phyloP scores from a whole-genome alignment of 2,329 filamentous ascomycete genomes.

The Cercospora zeae-maydis region DNA sequence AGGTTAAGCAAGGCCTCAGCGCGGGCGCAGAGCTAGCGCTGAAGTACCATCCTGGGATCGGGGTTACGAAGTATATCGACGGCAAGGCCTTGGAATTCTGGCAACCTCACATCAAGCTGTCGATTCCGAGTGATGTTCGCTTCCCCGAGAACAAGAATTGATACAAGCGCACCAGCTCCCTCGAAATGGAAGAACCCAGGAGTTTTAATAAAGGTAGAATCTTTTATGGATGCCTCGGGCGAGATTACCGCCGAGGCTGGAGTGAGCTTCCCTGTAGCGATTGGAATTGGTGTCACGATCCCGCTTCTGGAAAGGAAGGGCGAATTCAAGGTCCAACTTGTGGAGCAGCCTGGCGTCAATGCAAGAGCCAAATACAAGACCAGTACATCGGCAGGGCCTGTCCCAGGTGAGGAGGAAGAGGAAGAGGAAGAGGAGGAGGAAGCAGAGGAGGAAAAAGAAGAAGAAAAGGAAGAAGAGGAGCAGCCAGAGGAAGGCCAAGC shows the following conservation, averaged over 20 bases:
- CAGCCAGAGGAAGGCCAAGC: neutral
- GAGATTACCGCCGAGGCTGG: neutral
- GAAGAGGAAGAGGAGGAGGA: neutral
- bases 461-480: neutral
- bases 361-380: neutral
- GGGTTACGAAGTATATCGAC: neutral
- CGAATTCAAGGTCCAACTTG: neutral
- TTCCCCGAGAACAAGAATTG: neutral
- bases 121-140: neutral
- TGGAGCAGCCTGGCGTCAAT: neutral
- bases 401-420: neutral
- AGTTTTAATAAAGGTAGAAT: neutral
- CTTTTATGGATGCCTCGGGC: neutral
- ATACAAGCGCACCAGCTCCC: neutral
- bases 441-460: neutral
- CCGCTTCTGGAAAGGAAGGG: neutral
- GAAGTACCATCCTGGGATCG: neutral
- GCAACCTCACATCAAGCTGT: neutral
- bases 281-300: neutral
- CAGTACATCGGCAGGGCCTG: neutral
- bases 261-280: neutral
- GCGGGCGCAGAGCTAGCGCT: neutral
- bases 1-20: neutral
- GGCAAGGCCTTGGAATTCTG: neutral
- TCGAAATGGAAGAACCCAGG: neutral